phyloP scores from a whole-genome alignment of 2,329 filamentous ascomycete species.

The Sphaerostilbella broomeana region DNA sequence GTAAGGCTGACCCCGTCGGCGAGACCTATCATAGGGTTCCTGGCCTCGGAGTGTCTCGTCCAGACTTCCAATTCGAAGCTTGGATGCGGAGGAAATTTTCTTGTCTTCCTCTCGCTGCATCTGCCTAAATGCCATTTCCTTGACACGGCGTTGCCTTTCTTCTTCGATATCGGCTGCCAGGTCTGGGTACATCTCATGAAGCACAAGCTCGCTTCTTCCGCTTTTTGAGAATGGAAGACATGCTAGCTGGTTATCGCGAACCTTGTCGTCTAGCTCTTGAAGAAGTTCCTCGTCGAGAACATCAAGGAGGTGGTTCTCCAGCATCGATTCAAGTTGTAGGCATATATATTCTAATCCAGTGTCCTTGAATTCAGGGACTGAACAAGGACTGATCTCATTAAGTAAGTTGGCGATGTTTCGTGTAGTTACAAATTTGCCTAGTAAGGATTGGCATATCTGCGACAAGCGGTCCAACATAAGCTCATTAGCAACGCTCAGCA shows the following conservation, averaged over 20 bases:
- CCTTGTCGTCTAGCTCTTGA: slow-evolving; percentile 69
- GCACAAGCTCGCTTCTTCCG: slow-evolving; percentile 58
- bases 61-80: slow-evolving; percentile 52
- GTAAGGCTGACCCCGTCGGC: slow-evolving; percentile 39
- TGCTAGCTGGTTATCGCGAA: slow-evolving; percentile 74
- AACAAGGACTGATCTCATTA: slow-evolving; percentile 79
- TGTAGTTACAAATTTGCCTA: slow-evolving; percentile 77
- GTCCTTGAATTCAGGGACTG: slow-evolving; percentile 78
- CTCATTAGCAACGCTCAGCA: slow-evolving; percentile 86
- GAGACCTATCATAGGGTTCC: slow-evolving; percentile 37
- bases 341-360: slow-evolving; percentile 86
- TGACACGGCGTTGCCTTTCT: slow-evolving; percentile 62
- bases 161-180: slow-evolving; percentile 61
- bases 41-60: slow-evolving; percentile 50
- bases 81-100: slow-evolving; percentile 54
- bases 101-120: slow-evolving; percentile 59
- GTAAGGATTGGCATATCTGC: slow-evolving; percentile 77
- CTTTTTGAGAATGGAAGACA: slow-evolving; percentile 72
- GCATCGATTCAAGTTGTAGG: slow-evolving; percentile 81
- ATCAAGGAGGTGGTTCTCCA: slow-evolving; percentile 83
- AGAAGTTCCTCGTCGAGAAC: slow-evolving; percentile 81
- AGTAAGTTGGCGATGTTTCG: slow-evolving; percentile 81
- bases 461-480: slow-evolving; percentile 89
- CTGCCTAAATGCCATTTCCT: slow-evolving; percentile 65
- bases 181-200: slow-evolving; percentile 59